Conservation (phyloP, 768 basidiomycete species). For the Boletus reticuloceps region DNA sequence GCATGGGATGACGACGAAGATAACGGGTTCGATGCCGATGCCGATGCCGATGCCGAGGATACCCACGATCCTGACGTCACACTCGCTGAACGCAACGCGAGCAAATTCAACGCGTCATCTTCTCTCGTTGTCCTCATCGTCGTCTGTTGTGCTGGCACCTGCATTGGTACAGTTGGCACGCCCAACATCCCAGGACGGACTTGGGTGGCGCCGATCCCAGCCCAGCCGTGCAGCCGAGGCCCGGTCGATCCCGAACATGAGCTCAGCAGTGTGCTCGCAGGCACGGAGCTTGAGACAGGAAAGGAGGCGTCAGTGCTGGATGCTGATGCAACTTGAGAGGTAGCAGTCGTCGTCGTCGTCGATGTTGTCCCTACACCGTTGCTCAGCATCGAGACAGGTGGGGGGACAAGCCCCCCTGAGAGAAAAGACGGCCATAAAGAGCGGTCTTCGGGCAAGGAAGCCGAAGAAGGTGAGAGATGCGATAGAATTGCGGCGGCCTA, state of each 20-base stretch:
- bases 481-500: slow-evolving; percentile 94
- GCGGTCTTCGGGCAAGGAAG: slow-evolving; percentile 89
- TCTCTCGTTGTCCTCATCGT: slow-evolving; percentile 8
- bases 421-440: slow-evolving; percentile 88
- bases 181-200: slow-evolving; percentile 57
- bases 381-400: slow-evolving; percentile 31
- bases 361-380: slow-evolving; percentile 16
- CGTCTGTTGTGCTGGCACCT: not conserved
- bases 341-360: not conserved
- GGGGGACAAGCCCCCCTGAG: slow-evolving; percentile 66
- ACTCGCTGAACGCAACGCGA: slow-evolving; percentile 17
- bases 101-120: slow-evolving; percentile 28
- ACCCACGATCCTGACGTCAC: not conserved
- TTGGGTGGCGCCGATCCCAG: slow-evolving; percentile 43
- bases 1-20: not conserved
- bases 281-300: slow-evolving; percentile 54
- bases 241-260: slow-evolving; percentile 31
- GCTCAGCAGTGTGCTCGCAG: slow-evolving; percentile 23
- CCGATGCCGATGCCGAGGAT: slow-evolving; percentile 27
- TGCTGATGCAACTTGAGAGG: slow-evolving; percentile 6
- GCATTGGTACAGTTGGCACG: slow-evolving; percentile 22
- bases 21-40: slow-evolving; percentile 19
- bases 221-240: slow-evolving; percentile 63
- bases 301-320: slow-evolving; percentile 11
- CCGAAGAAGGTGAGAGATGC: slow-evolving; percentile 67